Conservation (phyloP, 352 stramenopile genomes). For the Phytophthora sojae region DNA sequence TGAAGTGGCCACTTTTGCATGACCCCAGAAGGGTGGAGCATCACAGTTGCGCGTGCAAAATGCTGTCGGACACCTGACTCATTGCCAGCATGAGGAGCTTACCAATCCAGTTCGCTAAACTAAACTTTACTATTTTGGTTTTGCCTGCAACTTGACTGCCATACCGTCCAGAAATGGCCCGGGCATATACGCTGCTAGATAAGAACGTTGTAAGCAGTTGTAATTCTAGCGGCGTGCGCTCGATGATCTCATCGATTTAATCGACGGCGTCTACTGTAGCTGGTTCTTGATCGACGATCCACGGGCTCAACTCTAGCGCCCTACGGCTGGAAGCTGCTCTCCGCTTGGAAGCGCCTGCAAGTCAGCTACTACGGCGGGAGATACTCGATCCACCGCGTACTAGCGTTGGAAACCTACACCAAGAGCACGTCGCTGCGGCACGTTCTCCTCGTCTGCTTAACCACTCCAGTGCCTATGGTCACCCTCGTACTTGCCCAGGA, state of each 20-base stretch:
- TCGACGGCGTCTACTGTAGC: not conserved
- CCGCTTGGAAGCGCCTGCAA: slow-evolving; percentile 6
- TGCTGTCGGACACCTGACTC: no score
- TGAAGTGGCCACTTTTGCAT: no score
- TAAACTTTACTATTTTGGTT: not conserved
- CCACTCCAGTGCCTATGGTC: slow-evolving; percentile 13
- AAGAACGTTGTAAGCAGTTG: not conserved
- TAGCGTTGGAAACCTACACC: slow-evolving; percentile 17
- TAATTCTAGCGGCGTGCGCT: not conserved
- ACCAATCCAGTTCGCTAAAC: no score
- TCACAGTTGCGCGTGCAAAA: no score
- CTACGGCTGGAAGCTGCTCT: not conserved
- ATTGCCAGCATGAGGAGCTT: no score
- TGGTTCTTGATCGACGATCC: not conserved
- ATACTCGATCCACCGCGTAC: slow-evolving; percentile 11
- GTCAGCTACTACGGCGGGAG: slow-evolving; percentile 18
- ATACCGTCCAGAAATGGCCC: not conserved
- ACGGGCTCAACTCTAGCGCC: not conserved
- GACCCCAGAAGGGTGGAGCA: no score
- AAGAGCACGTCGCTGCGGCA: not conserved
- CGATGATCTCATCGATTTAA: not conserved
- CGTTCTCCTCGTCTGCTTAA: slow-evolving; percentile 16
- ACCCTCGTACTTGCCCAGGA: slow-evolving; percentile 9
- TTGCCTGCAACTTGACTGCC: not conserved
- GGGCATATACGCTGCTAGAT: no score